These are phyloP conservation scores for Plasmodium sp. DNA, from an alignment of 169 alveolate species.

Conservation along the genomic window DNA sequence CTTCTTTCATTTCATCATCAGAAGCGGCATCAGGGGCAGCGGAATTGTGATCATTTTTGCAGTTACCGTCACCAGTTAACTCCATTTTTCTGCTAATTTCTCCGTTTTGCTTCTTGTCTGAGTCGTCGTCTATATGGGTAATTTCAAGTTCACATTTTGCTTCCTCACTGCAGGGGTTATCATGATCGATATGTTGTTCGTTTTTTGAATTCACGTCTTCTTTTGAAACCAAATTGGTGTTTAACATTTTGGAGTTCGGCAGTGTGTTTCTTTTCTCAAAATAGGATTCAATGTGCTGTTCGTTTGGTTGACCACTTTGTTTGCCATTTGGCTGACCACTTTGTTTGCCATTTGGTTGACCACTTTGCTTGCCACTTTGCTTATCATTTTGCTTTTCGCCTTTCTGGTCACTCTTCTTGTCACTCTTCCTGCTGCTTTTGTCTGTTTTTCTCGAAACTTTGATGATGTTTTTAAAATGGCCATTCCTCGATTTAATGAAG, in stretches of 20 bases:
- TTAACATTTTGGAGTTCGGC: background rate
- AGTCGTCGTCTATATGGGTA: background rate
- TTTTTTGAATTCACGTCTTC: background rate
- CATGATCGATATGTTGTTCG: background rate
- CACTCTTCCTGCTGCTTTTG: background rate
- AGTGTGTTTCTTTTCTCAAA: conserved; percentile 18
- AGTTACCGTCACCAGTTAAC: background rate
- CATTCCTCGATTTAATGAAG: conserved; percentile 22
- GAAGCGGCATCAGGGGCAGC: background rate
- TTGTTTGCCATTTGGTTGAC: background rate
- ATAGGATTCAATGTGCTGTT: conserved; percentile 56
- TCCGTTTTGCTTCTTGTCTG: background rate
- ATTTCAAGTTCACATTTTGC: background rate
- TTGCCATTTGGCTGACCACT: background rate
- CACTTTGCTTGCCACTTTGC: background rate
- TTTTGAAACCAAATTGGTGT: conserved; percentile 10
- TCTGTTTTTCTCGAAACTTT: conserved; percentile 8
- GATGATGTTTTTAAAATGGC: conserved; percentile 14
- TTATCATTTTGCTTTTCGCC: background rate
- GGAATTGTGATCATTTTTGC: background rate
- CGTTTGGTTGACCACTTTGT: background rate
- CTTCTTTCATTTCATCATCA: background rate
- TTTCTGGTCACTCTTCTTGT: background rate
- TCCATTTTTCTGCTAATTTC: background rate
- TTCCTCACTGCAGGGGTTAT: background rate